Evolutionary conservation across 768 basidiomycete genomes (phyloP).

Genomic region (Tricholoma flavovirens): DNA sequence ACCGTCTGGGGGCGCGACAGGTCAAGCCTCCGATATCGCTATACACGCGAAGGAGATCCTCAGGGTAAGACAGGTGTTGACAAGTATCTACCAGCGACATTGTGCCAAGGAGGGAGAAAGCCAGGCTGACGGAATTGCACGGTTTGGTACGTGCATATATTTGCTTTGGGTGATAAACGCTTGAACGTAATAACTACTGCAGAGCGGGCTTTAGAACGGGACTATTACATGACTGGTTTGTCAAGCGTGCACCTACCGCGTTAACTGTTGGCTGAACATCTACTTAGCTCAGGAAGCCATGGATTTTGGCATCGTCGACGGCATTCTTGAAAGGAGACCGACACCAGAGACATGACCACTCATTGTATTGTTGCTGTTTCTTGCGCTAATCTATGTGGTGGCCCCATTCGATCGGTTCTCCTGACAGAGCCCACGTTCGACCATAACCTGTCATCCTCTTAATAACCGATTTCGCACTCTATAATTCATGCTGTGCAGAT

Average conservation of each 20-base stretch:
- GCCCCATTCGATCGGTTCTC: not conserved
- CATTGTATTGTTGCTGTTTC: not conserved
- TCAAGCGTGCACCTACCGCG: constrained; percentile 11
- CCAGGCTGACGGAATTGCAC: constrained; percentile 54
- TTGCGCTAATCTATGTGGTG: not conserved
- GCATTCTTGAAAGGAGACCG: constrained; percentile 78
- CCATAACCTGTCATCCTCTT: not conserved
- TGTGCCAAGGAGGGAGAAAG: constrained; percentile 66
- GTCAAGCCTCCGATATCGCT: constrained; percentile 95
- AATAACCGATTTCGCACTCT: not conserved
- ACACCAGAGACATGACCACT: constrained; percentile 35
- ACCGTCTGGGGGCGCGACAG: constrained; percentile 93
- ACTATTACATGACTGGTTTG: constrained; percentile 91
- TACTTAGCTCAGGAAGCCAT: constrained; percentile 76
- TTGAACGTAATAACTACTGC: constrained; percentile 10
- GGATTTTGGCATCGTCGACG: constrained; percentile 90
- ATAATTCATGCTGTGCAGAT: not conserved
- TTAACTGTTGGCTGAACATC: constrained; percentile 10
- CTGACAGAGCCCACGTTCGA: not conserved
- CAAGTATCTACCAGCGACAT: constrained; percentile 85
- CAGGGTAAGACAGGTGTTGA: constrained; percentile 76
- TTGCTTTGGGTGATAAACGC: not conserved
- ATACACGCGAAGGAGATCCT: constrained; percentile 96
- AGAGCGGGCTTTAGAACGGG: constrained; percentile 89
- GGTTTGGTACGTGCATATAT: constrained; percentile 60